Percentiles rank a stretch among this genome's conserved stretches.
Evolutionary conservation across 2,329 filamentous ascomycete genomes (phyloP).

Genomic region (Sarocladium kiliense): DNA sequence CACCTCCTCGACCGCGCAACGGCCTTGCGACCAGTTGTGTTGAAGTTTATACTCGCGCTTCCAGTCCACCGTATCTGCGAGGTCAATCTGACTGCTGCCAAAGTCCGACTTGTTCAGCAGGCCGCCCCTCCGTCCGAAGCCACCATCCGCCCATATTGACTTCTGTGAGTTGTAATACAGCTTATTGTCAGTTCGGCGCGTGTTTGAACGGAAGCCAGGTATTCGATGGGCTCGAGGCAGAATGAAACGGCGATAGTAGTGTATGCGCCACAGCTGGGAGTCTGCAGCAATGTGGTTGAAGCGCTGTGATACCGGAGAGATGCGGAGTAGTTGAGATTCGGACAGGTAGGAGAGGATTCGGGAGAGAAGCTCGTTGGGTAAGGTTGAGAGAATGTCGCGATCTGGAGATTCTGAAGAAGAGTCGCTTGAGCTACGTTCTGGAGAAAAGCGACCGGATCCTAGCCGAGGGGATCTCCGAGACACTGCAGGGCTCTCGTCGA

Average conservation of each 20-base stretch:
- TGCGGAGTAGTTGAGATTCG: constrained; percentile 59
- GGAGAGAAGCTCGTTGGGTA: constrained; percentile 85
- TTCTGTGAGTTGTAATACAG: constrained; percentile 40
- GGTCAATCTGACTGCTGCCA: constrained; percentile 5
- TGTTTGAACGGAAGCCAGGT: constrained; percentile 49
- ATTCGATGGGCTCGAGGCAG: constrained; percentile 73
- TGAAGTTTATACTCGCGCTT: constrained; percentile 82
- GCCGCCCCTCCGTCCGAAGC: constrained; percentile 34
- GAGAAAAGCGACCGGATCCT: neutral
- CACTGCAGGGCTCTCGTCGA: constrained; percentile 4
- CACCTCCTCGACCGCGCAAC: constrained; percentile 75
- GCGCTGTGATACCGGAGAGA: constrained; percentile 65
- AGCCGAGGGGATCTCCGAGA: no score
- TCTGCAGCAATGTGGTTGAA: constrained; percentile 71
- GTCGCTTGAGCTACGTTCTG: neutral
- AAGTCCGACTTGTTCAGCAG: constrained; percentile 47
- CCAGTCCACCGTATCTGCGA: constrained; percentile 59
- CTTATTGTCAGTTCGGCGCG: constrained; percentile 24
- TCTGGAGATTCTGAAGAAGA: constrained; percentile 5
- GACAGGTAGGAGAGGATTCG: constrained; percentile 77
- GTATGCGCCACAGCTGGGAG: constrained; percentile 83
- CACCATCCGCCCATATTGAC: constrained; percentile 38
- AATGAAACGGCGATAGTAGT: constrained; percentile 86
- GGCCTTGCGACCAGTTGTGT: constrained; percentile 86
- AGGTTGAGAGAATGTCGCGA: constrained; percentile 59